Percentiles rank a stretch among this genome's conserved stretches.
Conservation (phyloP, 805 yeast species). For the Wickerhamiella lipophila region DNA sequence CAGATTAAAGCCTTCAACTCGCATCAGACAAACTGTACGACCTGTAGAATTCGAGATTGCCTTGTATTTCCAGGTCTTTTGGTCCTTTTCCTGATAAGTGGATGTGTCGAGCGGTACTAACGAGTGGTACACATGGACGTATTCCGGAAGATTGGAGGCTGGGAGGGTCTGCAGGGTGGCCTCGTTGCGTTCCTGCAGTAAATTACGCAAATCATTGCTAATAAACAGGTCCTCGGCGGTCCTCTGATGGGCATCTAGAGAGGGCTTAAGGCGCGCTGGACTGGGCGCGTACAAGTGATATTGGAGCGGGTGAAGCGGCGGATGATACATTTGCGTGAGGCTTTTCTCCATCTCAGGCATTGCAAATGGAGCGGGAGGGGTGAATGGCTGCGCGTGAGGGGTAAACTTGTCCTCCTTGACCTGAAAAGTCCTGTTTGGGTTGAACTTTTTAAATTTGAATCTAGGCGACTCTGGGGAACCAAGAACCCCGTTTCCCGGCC, state of each 20-base stretch:
- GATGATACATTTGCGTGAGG: conserved; percentile 17
- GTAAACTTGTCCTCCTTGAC: conserved; percentile 9
- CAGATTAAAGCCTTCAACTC: conserved; percentile 49
- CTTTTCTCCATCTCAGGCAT: neutral
- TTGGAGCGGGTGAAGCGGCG: conserved; percentile 36
- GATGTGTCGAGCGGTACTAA: conserved; percentile 63
- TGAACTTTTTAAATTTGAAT: conserved; percentile 7
- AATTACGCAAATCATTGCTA: conserved; percentile 57
- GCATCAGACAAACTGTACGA: conserved; percentile 56
- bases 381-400: conserved; percentile 6
- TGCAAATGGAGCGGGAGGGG: conserved; percentile 5
- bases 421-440: conserved; percentile 10
- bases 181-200: conserved; percentile 59
- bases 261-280: conserved; percentile 41
- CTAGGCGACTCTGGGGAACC: conserved; percentile 4
- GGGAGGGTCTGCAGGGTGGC: conserved; percentile 61
- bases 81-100: conserved; percentile 16
- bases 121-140: conserved; percentile 72
- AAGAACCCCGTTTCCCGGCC: conserved; percentile 1
- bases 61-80: conserved; percentile 57
- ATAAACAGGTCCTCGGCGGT: conserved; percentile 58
- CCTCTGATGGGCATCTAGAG: conserved; percentile 58
- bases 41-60: conserved; percentile 74
- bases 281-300: conserved; percentile 84
- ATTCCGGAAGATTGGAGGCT: conserved; percentile 52